These are phyloP conservation scores for Taphrina sp. DNA, from an alignment of 1,139 yeast genomes.

Conservation along the genomic window DNA sequence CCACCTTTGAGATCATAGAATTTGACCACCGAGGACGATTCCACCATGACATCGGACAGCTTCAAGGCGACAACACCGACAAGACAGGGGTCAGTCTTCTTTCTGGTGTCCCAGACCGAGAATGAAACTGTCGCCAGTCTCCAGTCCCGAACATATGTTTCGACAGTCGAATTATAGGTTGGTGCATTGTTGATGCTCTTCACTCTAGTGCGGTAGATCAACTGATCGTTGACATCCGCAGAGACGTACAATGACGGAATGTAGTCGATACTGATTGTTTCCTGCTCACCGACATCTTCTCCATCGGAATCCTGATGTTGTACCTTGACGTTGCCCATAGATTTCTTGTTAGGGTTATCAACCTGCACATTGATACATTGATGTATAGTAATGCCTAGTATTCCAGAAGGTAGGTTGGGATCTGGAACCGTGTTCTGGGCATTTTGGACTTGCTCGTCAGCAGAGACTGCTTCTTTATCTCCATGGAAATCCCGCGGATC, in stretches of 20 bases:
- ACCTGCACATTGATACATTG: conserved; percentile 25
- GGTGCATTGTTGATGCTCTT: conserved; percentile 27
- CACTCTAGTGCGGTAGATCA: conserved; percentile 24
- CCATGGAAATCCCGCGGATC: conserved; percentile 30
- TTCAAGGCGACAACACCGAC: conserved; percentile 26
- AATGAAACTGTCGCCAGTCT: conserved; percentile 17
- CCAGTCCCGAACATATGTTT: conserved; percentile 30
- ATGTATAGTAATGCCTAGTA: conserved; percentile 22
- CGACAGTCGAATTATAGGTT: conserved; percentile 20
- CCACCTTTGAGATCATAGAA: conserved; percentile 28
- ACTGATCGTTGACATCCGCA: conserved; percentile 25
- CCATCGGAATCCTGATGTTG: conserved; percentile 30
- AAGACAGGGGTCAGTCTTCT: conserved; percentile 20
- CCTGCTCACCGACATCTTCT: conserved; percentile 23
- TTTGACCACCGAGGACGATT: conserved; percentile 24
- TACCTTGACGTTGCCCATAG: conserved; percentile 30
- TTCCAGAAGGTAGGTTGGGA: conserved; percentile 24
- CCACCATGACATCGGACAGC: conserved; percentile 20
- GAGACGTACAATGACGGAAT: conserved; percentile 27
- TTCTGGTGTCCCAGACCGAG: conserved; percentile 28
- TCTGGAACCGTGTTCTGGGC: conserved; percentile 31
- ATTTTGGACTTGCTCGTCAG: conserved; percentile 13
- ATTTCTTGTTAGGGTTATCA: conserved; percentile 23
- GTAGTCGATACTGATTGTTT: conserved; percentile 25
- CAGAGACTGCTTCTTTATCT: conserved; percentile 15